Conservation (phyloP, 805 yeast genomes). For the Torulaspora gathmanii region DNA sequence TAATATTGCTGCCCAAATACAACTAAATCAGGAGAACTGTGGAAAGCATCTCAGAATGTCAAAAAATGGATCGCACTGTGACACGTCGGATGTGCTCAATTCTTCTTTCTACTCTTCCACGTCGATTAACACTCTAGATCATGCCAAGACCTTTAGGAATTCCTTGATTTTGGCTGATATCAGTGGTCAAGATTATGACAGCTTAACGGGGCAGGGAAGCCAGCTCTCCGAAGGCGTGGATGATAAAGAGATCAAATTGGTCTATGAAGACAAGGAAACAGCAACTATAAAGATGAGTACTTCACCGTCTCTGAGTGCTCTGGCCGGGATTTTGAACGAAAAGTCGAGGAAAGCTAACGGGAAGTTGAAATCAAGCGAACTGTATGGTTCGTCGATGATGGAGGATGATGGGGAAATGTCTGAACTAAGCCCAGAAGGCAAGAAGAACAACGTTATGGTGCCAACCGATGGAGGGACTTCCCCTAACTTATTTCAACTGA, state of each 20-base stretch:
- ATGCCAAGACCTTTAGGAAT: constrained; percentile 34
- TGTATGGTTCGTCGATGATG: constrained; percentile 18
- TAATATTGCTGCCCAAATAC: background rate
- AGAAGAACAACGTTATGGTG: background rate
- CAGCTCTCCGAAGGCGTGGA: constrained; percentile 7
- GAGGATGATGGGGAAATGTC: constrained; percentile 25
- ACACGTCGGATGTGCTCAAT: constrained; percentile 20
- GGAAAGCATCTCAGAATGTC: constrained; percentile 1
- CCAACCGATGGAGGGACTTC: constrained; percentile 13
- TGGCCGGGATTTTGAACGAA: constrained; percentile 40
- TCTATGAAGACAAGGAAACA: constrained; percentile 14
- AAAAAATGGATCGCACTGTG: constrained; percentile 7
- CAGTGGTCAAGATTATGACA: constrained; percentile 19
- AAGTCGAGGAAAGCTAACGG: constrained; percentile 34
- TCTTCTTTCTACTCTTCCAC: constrained; percentile 31
- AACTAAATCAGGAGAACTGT: background rate
- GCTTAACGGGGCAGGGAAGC: constrained; percentile 3
- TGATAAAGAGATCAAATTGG: background rate
- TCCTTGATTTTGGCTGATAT: constrained; percentile 31
- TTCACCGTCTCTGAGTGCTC: constrained; percentile 42
- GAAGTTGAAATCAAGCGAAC: constrained; percentile 18
- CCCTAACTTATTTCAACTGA: constrained; percentile 39
- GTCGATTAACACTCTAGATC: constrained; percentile 30
- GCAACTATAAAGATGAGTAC: constrained; percentile 38
- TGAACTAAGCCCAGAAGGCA: constrained; percentile 2